phyloP scores from a whole-genome alignment of 192 early-diverging fungal genomes.

The Globomyces pollinis-pini region DNA sequence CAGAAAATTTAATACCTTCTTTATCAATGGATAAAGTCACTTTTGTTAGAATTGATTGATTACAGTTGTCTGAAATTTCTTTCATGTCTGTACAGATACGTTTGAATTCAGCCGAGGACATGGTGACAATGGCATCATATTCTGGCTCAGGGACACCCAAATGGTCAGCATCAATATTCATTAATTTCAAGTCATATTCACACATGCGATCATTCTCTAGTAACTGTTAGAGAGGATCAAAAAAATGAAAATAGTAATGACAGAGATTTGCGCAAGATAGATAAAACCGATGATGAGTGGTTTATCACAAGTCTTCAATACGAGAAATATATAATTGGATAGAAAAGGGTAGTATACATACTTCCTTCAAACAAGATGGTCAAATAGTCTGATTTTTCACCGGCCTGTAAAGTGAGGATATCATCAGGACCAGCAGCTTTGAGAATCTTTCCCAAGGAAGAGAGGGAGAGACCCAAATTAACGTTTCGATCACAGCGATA shows the following conservation, averaged over 20 bases:
- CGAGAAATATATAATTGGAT: too few species aligned
- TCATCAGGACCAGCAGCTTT: slow-evolving; percentile 91
- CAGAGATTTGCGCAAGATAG: too few species aligned
- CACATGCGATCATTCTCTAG: slow-evolving; percentile 49
- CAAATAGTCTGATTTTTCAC: slow-evolving; percentile 77
- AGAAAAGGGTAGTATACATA: too few species aligned
- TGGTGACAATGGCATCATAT: slow-evolving; percentile 83
- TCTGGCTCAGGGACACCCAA: slow-evolving; percentile 90
- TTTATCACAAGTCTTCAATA: too few species aligned
- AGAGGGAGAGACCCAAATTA: slow-evolving; percentile 84
- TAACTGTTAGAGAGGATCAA: too few species aligned
- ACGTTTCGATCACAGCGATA: slow-evolving; percentile 80
- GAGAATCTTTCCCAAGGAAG: slow-evolving; percentile 82
- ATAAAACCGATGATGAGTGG: too few species aligned
- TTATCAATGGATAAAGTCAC: slow-evolving; percentile 87
- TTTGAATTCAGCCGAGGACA: slow-evolving; percentile 85
- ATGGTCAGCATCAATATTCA: slow-evolving; percentile 97
- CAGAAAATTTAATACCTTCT: slow-evolving; percentile 85
- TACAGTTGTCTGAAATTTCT: slow-evolving; percentile 77
- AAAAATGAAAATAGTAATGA: too few species aligned
- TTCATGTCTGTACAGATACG: slow-evolving; percentile 84
- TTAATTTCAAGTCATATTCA: slow-evolving; percentile 95
- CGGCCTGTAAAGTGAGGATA: slow-evolving; percentile 82
- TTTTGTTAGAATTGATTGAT: slow-evolving; percentile 12
- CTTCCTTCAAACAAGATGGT: slow-evolving; percentile 54